Evolutionary conservation across 2,329 filamentous ascomycete genomes (phyloP).

Genomic region (Epichloe gansuensis): DNA sequence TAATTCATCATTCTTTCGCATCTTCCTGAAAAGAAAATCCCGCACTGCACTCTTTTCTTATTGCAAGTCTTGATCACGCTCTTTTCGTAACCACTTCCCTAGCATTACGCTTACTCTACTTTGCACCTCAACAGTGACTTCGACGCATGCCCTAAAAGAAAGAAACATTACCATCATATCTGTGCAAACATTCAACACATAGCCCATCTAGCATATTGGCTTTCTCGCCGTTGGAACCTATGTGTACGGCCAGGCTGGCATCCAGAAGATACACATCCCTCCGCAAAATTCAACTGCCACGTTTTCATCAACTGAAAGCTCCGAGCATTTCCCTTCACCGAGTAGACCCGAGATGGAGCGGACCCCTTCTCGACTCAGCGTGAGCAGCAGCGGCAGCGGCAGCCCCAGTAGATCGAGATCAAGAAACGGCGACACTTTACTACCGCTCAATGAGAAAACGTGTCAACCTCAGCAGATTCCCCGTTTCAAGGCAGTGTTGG

Average conservation of each 20-base stretch:
- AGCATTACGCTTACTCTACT: neutral
- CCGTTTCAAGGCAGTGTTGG: slow-evolving; percentile 32
- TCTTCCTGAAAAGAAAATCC: neutral
- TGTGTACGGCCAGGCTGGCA: too few species aligned
- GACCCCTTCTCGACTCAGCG: slow-evolving; percentile 18
- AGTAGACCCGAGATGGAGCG: slow-evolving; percentile 14
- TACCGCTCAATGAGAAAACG: slow-evolving; percentile 20
- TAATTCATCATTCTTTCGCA: neutral
- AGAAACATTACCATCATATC: neutral
- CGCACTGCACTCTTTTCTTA: neutral
- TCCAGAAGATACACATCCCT: too few species aligned
- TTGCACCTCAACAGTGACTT: neutral
- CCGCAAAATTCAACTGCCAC: neutral
- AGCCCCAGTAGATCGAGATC: slow-evolving; percentile 18
- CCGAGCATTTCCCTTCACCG: neutral
- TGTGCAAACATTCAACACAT: neutral
- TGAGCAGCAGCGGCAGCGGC: slow-evolving; percentile 24
- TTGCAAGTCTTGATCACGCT: neutral
- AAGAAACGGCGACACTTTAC: slow-evolving; percentile 20
- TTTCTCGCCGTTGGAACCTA: too few species aligned
- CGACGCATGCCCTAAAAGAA: neutral
- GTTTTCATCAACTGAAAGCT: neutral
- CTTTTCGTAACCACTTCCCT: neutral
- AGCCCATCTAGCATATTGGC: neutral
- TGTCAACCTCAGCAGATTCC: slow-evolving; percentile 26